Conservation (phyloP, 768 basidiomycete genomes). For the Leccinum imitatum region DNA sequence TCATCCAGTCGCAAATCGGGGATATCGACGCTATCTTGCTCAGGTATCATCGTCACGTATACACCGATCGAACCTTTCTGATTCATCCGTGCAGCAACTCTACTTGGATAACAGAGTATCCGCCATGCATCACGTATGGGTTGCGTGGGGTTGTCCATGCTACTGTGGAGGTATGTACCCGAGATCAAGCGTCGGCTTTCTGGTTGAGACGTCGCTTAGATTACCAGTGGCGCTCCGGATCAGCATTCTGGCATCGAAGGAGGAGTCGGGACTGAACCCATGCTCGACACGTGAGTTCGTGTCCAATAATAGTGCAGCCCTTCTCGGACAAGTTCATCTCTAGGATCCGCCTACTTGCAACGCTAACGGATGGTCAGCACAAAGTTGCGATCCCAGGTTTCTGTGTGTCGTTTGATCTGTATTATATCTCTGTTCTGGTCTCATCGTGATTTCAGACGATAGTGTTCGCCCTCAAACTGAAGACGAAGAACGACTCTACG, state of each 20-base stretch:
- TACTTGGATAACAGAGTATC: constrained; percentile 92
- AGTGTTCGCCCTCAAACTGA: constrained; percentile 66
- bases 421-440: neutral
- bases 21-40: constrained; percentile 86
- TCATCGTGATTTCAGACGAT: constrained; percentile 53
- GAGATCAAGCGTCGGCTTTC: neutral
- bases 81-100: constrained; percentile 65
- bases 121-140: constrained; percentile 94
- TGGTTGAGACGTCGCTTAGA: constrained; percentile 37
- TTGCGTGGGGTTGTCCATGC: constrained; percentile 93
- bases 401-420: constrained; percentile 53
- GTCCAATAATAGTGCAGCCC: neutral
- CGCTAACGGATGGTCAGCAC: constrained; percentile 56
- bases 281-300: constrained; percentile 79
- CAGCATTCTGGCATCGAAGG: constrained; percentile 95
- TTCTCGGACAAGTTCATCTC: neutral
- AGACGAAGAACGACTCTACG: constrained; percentile 67
- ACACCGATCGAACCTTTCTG: neutral
- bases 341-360: constrained; percentile 78
- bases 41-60: constrained; percentile 47
- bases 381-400: constrained; percentile 76
- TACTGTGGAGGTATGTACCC: constrained; percentile 56
- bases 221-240: constrained; percentile 73
- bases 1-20: constrained; percentile 70
- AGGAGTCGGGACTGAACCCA: constrained; percentile 83